phyloP scores from a whole-genome alignment of 805 yeast species.

The Sugiyamaella floridensis region DNA sequence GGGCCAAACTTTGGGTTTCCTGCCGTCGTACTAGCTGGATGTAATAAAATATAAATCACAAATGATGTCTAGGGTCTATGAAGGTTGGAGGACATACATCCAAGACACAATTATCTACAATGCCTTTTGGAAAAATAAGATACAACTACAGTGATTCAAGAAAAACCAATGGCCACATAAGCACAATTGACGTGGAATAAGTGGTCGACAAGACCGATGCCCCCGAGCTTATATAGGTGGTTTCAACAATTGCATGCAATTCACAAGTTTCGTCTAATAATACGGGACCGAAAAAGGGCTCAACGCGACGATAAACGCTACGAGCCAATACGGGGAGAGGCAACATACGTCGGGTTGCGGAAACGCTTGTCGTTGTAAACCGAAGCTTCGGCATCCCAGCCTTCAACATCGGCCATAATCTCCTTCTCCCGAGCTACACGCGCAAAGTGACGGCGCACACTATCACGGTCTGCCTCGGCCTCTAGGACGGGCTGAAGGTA shows the following conservation, averaged over 20 bases:
- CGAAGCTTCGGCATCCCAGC: slow-evolving; percentile 49
- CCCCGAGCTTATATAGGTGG: too few relatives aligned
- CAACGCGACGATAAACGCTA: background rate
- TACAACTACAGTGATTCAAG: too few relatives aligned
- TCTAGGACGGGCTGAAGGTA: slow-evolving; percentile 63
- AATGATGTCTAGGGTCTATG: background rate
- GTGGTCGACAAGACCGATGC: too few relatives aligned
- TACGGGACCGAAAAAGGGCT: background rate
- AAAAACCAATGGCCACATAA: too few relatives aligned
- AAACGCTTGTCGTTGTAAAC: slow-evolving; percentile 42
- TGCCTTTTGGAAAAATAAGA: background rate
- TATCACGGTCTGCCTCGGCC: slow-evolving; percentile 78
- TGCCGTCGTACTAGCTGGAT: background rate
- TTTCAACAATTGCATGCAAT: background rate
- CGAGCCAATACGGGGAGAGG: slow-evolving; percentile 25
- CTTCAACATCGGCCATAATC: slow-evolving; percentile 55
- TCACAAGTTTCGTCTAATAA: background rate
- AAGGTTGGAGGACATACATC: background rate
- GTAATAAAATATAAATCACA: background rate
- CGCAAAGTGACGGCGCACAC: slow-evolving; percentile 61
- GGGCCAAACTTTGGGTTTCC: background rate
- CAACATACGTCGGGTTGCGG: slow-evolving; percentile 31
- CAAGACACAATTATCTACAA: background rate
- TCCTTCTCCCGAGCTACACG: slow-evolving; percentile 64
- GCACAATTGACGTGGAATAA: too few relatives aligned